Evolutionary conservation across 2,329 filamentous ascomycete species (phyloP).

Genomic region (Neocatenulostroma microsporum): DNA sequence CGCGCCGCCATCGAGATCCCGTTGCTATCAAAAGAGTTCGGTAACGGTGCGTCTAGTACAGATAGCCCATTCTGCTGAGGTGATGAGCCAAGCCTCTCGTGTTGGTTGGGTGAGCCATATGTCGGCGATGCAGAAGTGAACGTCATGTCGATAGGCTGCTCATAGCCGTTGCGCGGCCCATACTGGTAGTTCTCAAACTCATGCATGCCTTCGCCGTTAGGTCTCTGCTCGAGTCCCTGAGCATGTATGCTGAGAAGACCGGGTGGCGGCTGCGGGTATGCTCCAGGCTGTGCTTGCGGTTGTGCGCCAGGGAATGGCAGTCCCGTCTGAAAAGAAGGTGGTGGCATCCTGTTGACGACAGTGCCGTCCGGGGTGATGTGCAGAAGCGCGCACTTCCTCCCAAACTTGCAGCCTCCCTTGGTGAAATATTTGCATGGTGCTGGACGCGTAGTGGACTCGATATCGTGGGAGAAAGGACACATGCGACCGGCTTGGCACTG

Average conservation of each 20-base stretch:
- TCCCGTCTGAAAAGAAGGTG: slow-evolving; percentile 8
- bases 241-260: slow-evolving; percentile 31
- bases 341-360: slow-evolving; percentile 63
- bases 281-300: slow-evolving; percentile 8
- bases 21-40: slow-evolving; percentile 92
- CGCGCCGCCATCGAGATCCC: slow-evolving; percentile 86
- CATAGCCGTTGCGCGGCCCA: slow-evolving; percentile 20
- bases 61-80: slow-evolving; percentile 64
- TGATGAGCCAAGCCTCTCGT: slow-evolving; percentile 70
- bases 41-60: slow-evolving; percentile 85
- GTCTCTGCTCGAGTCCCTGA: slow-evolving; percentile 24
- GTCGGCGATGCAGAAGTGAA: slow-evolving; percentile 51
- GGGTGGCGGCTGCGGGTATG: slow-evolving; percentile 21
- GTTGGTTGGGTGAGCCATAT: slow-evolving; percentile 79
- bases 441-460: slow-evolving; percentile 74
- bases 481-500: slow-evolving; percentile 92
- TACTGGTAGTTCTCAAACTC: slow-evolving; percentile 25
- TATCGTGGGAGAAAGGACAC: slow-evolving; percentile 93
- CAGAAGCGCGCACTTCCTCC: slow-evolving; percentile 92
- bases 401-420: slow-evolving; percentile 99
- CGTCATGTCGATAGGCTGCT: slow-evolving; percentile 46
- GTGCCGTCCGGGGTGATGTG: slow-evolving; percentile 91
- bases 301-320: slow-evolving; percentile 10
- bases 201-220: slow-evolving; percentile 17
- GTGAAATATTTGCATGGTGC: slow-evolving; percentile 97